Evolutionary conservation across 2,329 filamentous ascomycete genomes (phyloP), one percentile per base, ranked within the genome.

Genomic region (Pseudopyricularia cyperi): DNA sequence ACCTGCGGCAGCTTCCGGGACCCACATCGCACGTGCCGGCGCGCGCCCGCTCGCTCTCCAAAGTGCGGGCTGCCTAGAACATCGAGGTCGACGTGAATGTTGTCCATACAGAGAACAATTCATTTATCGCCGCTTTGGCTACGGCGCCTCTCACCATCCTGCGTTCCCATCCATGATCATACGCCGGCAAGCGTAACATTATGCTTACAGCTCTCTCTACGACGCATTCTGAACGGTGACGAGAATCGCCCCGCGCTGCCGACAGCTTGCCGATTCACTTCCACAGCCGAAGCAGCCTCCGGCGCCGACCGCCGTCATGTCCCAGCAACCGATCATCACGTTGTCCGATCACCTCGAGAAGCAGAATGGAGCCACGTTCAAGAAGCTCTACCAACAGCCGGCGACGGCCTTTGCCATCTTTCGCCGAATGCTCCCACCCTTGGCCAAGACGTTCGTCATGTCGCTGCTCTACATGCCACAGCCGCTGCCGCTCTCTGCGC

Each of bases 361-460:
- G 65, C 83, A 95, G 62, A 87, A 87, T 49, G 89, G 90, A 57
- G 89, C 87, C 42, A 94, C 89, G 34, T 95, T 97, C 68, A 81
- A 82, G 65, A 86, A 88, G 67, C 78, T 98, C 46, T 98, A 98
- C 75, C 86, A 90, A 71, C 90, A 96, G 73, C 93, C 93, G 30
- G 95, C 91, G 42, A 95, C 93, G 1, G 87, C 90, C 35, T 82
- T 98, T 58, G 93, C 93, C 58, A 90, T 98, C 62, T 97, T 97
- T 67, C 82, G 93, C 59, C 90, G 93, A 71, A 96, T 98, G 89
- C 79, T 98, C 54, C 89, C 93, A 53, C 87, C 94, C 63, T 71
- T 97, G 55, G 91, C 93, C 60, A 97, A 98, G 75, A 89, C 83
- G 15, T 85, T 98, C 62, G 91, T 98, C 55, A 95, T 96, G 85